Evolutionary conservation across 208 protist species (phyloP).

Genomic region (Paratrypanosoma confusum): DNA sequence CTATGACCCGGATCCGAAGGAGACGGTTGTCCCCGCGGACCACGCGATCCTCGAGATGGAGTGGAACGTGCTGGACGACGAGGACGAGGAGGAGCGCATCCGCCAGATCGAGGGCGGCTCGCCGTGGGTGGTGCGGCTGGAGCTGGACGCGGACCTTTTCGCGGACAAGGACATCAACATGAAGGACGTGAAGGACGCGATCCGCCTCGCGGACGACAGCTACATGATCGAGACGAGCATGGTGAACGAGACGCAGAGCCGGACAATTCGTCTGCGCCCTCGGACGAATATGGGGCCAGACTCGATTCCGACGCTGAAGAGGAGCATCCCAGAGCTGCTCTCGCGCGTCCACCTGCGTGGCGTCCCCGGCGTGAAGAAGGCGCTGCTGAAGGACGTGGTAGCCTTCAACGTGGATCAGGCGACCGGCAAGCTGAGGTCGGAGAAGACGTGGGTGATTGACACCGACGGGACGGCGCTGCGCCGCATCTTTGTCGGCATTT

Average conservation of each 20-base stretch:
- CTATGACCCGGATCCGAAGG: slow-evolving; percentile 93
- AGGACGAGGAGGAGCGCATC: slow-evolving; percentile 31
- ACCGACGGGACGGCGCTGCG: slow-evolving; percentile 96
- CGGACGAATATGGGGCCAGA: slow-evolving; percentile 28
- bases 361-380: slow-evolving; percentile 94
- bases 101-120: slow-evolving; percentile 36
- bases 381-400: slow-evolving; percentile 54
- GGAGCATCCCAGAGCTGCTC: slow-evolving; percentile 53
- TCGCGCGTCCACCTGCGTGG: slow-evolving; percentile 82
- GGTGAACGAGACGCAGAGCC: slow-evolving; percentile 85
- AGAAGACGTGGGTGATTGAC: slow-evolving; percentile 89
- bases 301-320: slow-evolving; percentile 52
- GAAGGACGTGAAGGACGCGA: slow-evolving; percentile 87
- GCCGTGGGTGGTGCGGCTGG: slow-evolving; percentile 95
- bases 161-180: slow-evolving; percentile 90
- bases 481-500: slow-evolving; percentile 91
- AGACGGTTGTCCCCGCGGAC: slow-evolving; percentile 94
- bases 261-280: slow-evolving; percentile 89
- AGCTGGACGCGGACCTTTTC: slow-evolving; percentile 88
- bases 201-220: slow-evolving; percentile 72
- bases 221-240: slow-evolving; percentile 84
- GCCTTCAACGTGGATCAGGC: slow-evolving; percentile 35
- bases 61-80: slow-evolving; percentile 39
- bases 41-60: slow-evolving; percentile 49
- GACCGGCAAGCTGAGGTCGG: slow-evolving; percentile 32